Evolutionary conservation across 2,329 filamentous ascomycete species (phyloP), one percentile per base, ranked within the genome.

Genomic region (Beauveria rudraprayagi): DNA sequence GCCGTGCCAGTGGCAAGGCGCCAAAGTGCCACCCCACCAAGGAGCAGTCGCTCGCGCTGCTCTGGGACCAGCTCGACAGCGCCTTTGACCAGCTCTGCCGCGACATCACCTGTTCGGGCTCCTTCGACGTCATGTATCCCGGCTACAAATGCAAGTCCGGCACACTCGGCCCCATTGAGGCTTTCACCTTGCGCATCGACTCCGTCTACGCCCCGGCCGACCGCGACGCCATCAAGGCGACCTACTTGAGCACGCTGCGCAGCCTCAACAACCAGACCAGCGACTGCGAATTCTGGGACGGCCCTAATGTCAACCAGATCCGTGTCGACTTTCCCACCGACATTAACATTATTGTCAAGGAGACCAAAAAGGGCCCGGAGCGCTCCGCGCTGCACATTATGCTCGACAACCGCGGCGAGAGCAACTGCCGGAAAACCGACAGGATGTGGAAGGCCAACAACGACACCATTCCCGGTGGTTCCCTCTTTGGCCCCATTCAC

Each of bases 21-120:
- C 57, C 48, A 48, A 62, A 54, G 54, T 62, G 60, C 60, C 58
- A 62, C 54, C 60, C 60, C 16, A 62, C 47, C 19, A 40, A 46
- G 40, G 60, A 62, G 51, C 47, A 62, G 17, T 30, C 60, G 7
- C 37, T 56, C 30, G 53, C 48, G 60, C 19, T 62, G 14, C 53
- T 62, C 19, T 62, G 60, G 60, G 60, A 62, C 46, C 60, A 62
- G 47, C 48, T 62, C 54, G 48, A 62, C 54, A 58, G 54, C 54
- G 60, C 60, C 16, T 62, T 62, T 7, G 60, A 62, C 10, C 54
- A 58, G 3, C 60, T 62, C 24, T 62, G 60, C 60, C 57, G 48
- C 46, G 60, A 62, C 54, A 48, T 43, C 17, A 53, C 54, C 3
- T 62, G 60, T 48, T 41, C 57, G 54, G 60, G 60, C 40, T 58